Evolutionary conservation across 306 rosid species (phyloP).

Genomic region (Prunus kanzakura): DNA sequence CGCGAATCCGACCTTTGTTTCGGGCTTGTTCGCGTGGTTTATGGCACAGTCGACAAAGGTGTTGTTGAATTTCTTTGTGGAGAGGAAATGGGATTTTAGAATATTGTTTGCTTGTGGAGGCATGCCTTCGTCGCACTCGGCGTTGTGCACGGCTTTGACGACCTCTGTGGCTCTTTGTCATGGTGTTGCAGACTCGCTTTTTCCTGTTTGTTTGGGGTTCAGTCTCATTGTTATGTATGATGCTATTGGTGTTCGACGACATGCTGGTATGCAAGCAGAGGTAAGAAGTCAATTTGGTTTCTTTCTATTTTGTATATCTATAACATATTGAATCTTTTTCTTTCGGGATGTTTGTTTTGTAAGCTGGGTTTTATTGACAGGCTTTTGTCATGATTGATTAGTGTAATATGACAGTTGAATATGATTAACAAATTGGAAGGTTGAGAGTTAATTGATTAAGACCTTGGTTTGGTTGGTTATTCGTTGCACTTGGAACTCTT

Average conservation of each 20-base stretch:
- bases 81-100: conserved; percentile 62
- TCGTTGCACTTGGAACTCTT: background rate
- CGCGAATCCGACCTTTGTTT: conserved; percentile 78
- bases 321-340: background rate
- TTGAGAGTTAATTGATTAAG: background rate
- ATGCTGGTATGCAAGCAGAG: conserved; percentile 96
- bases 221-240: conserved; percentile 88
- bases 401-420: background rate
- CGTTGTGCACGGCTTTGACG: conserved; percentile 77
- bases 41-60: conserved; percentile 61
- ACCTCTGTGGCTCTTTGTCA: conserved; percentile 79
- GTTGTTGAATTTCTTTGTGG: conserved; percentile 63
- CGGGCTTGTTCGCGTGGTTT: conserved; percentile 65
- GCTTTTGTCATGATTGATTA: background rate
- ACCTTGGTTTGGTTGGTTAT: background rate
- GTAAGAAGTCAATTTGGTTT: conserved; percentile 27
- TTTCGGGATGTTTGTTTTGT: background rate
- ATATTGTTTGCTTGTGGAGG: conserved; percentile 67
- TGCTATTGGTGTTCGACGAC: conserved; percentile 84
- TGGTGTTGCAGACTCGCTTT: conserved; percentile 56
- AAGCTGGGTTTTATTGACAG: background rate
- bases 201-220: conserved; percentile 85
- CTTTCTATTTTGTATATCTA: background rate
- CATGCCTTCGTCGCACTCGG: conserved; percentile 94
- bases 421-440: background rate